A percentile compares a stretch with the other conserved stretches of the same genome.
phyloP scores from a whole-genome alignment of 2,329 filamentous ascomycete species.

The Exophiala spinifera region DNA sequence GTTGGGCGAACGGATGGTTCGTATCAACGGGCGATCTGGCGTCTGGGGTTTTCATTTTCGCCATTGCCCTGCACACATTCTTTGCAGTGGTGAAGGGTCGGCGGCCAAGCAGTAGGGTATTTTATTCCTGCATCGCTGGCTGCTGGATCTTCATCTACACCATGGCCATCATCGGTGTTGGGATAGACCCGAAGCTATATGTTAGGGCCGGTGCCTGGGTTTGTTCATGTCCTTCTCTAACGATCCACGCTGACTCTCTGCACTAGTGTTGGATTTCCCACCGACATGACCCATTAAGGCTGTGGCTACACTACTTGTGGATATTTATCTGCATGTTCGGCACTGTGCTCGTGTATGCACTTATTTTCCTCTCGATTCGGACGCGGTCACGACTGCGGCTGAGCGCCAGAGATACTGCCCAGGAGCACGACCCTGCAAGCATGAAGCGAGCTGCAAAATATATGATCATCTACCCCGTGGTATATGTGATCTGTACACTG shows the following conservation, averaged over 20 bases:
- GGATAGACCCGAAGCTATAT: slow-evolving; percentile 44
- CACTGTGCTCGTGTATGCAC: slow-evolving; percentile 47
- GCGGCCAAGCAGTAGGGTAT: slow-evolving; percentile 45
- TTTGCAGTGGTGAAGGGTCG: slow-evolving; percentile 48
- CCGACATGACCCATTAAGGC: slow-evolving; percentile 43
- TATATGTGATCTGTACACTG: slow-evolving; percentile 62
- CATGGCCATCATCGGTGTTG: slow-evolving; percentile 48
- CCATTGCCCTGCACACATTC: slow-evolving; percentile 55
- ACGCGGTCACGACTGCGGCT: slow-evolving; percentile 5
- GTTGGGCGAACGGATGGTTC: slow-evolving; percentile 52
- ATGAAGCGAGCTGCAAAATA: slow-evolving; percentile 45
- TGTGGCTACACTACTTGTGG: slow-evolving; percentile 55
- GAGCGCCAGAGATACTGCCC: slow-evolving; percentile 33
- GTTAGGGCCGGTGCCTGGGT: slow-evolving; percentile 53
- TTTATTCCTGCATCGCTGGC: slow-evolving; percentile 43
- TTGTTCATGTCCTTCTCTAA: slow-evolving; percentile 22
- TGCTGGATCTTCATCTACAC: slow-evolving; percentile 48
- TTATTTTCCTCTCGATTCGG: slow-evolving; percentile 33
- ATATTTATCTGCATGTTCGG: slow-evolving; percentile 54
- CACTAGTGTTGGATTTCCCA: slow-evolving; percentile 50
- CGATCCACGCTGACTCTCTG: slow-evolving; percentile 4
- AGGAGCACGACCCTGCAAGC: slow-evolving; percentile 37
- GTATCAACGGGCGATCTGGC: slow-evolving; percentile 53
- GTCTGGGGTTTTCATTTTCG: slow-evolving; percentile 54
- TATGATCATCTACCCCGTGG: slow-evolving; percentile 48